Conservation (phyloP, 257 asterid genomes). For the Solanum corneliomulleri region DNA sequence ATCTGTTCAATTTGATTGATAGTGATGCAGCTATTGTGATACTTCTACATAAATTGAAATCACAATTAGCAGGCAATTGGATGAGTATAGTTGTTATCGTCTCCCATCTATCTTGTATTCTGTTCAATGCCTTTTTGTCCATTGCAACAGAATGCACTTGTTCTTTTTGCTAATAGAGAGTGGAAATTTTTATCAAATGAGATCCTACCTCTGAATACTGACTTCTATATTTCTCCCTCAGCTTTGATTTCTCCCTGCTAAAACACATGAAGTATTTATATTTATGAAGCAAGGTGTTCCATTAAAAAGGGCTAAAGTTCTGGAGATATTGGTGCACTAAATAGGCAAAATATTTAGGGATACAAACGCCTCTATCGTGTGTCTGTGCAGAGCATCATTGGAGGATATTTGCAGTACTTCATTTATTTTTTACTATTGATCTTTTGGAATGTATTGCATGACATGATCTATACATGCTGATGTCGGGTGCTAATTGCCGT, state of each 20-base stretch:
- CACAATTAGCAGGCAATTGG: background rate
- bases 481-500: background rate
- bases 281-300: background rate
- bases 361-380: background rate
- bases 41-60: background rate
- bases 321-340: background rate
- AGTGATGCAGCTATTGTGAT: background rate
- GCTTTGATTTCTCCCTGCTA: background rate
- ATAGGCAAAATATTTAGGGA: background rate
- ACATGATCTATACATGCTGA: background rate
- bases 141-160: background rate
- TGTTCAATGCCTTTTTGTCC: background rate
- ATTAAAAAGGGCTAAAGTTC: background rate
- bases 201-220: background rate
- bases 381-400: background rate
- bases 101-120: background rate
- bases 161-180: background rate
- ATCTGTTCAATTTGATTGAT: background rate
- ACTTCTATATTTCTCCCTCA: background rate
- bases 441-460: background rate
- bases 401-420: background rate
- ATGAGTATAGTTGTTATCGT: background rate
- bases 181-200: background rate
- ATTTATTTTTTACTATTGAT: background rate
- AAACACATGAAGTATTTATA: background rate